Evolutionary conservation across 805 yeast genomes (phyloP).

Genomic region (Monosporozyma servazzii): DNA sequence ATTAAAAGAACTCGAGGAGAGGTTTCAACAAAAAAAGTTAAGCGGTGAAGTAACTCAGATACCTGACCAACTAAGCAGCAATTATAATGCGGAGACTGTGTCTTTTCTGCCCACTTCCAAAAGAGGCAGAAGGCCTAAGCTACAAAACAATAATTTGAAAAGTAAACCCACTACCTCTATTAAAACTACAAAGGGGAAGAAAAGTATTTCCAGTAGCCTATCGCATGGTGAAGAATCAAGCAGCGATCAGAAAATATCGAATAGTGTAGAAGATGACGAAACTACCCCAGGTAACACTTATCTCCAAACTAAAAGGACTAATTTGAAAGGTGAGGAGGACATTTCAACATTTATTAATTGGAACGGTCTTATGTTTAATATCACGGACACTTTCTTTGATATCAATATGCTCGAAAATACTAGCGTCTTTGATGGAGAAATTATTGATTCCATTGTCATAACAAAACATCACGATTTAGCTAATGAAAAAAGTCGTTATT

Average conservation of each 20-base stretch:
- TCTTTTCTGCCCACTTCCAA: not conserved
- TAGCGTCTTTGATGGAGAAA: not conserved
- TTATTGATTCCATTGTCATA: not conserved
- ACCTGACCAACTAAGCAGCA: no score
- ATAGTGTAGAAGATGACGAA: not conserved
- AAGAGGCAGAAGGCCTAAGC: not conserved
- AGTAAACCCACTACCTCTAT: not conserved
- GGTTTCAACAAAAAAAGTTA: no score
- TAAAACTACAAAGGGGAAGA: not conserved
- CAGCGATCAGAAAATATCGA: not conserved
- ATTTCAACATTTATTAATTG: slow-evolving; percentile 11
- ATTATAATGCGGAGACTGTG: no score
- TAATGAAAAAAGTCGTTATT: not conserved
- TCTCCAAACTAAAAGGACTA: not conserved
- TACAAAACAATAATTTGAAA: not conserved
- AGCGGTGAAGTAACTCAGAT: no score
- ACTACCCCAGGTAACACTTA: not conserved
- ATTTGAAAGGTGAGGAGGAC: not conserved
- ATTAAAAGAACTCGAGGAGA: no score
- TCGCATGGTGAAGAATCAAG: not conserved
- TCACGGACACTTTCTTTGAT: slow-evolving; percentile 16
- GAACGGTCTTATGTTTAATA: slow-evolving; percentile 5
- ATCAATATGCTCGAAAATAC: slow-evolving; percentile 7
- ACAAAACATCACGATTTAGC: not conserved
- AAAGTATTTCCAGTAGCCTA: not conserved